These are phyloP conservation scores for Rhytidiadelphus loreus DNA, from an alignment of 225 moss, liverwort and hornwort genomes.

Conservation along the genomic window DNA sequence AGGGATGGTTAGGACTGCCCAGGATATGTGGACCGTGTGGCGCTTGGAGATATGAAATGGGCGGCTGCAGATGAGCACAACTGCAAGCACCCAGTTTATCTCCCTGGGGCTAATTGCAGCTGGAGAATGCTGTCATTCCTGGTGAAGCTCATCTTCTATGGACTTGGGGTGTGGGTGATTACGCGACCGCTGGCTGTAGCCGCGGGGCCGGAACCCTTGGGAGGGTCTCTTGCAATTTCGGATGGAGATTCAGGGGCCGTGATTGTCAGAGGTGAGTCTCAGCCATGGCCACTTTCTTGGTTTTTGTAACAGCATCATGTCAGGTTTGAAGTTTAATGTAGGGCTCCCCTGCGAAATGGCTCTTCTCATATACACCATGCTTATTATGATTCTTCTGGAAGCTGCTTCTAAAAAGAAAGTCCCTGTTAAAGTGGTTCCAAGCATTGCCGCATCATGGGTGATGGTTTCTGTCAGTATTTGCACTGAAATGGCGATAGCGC, in stretches of 20 bases:
- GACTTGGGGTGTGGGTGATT: conserved; percentile 12
- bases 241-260: not conserved
- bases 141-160: conserved; percentile 14
- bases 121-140: conserved; percentile 31
- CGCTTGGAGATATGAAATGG: conserved; percentile 12
- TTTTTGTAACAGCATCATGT: not conserved
- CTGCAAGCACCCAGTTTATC: not conserved
- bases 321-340: not conserved
- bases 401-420: no score
- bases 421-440: not conserved
- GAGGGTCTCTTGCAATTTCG: not conserved
- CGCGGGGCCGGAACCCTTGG: not conserved
- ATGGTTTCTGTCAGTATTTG: not conserved
- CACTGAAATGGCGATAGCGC: not conserved
- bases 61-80: conserved; percentile 1
- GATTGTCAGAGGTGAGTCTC: conserved; percentile 2
- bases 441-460: not conserved
- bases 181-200: conserved; percentile 1
- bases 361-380: not conserved
- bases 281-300: not conserved
- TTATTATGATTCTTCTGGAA: not conserved
- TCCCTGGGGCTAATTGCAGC: not conserved
- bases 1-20: not conserved
- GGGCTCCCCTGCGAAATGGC: not conserved
- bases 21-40: not conserved